Evolutionary conservation across 2,329 filamentous ascomycete genomes (phyloP).

Genomic region (Penicillium capsulatum): DNA sequence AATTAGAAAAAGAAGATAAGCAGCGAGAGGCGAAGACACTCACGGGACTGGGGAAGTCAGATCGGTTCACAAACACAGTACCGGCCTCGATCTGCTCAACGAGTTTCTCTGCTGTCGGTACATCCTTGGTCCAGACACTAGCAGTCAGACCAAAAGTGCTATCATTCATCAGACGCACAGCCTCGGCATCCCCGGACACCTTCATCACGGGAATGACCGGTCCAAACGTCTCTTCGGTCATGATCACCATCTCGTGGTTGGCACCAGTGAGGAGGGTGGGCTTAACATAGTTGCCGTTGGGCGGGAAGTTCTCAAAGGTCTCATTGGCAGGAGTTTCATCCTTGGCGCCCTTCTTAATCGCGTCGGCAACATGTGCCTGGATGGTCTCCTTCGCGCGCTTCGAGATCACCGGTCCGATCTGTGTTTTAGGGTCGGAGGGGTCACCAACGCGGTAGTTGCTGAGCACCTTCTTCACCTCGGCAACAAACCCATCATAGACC

Average conservation of each 20-base stretch:
- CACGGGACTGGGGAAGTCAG: conserved; percentile 87
- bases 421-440: conserved; percentile 71
- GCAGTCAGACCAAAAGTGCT: conserved; percentile 91
- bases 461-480: conserved; percentile 74
- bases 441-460: conserved; percentile 82
- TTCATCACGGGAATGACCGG: conserved; percentile 88
- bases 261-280: conserved; percentile 78
- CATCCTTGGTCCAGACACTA: conserved; percentile 96
- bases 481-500: conserved; percentile 77
- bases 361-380: conserved; percentile 74
- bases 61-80: conserved; percentile 93
- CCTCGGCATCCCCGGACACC: conserved; percentile 75
- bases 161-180: conserved; percentile 84
- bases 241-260: conserved; percentile 77
- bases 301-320: conserved; percentile 48
- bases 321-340: conserved; percentile 49
- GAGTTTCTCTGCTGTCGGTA: conserved; percentile 67
- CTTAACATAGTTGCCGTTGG: conserved; percentile 55
- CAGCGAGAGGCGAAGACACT: conserved; percentile 37
- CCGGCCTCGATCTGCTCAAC: conserved; percentile 81
- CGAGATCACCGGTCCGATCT: conserved; percentile 85
- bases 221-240: conserved; percentile 93
- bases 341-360: conserved; percentile 74
- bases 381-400: conserved; percentile 72
- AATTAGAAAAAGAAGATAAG: neutral